phyloP scores from a whole-genome alignment of 176 grass and related monocot genomes.

The Echinochloa phyllopogon region DNA sequence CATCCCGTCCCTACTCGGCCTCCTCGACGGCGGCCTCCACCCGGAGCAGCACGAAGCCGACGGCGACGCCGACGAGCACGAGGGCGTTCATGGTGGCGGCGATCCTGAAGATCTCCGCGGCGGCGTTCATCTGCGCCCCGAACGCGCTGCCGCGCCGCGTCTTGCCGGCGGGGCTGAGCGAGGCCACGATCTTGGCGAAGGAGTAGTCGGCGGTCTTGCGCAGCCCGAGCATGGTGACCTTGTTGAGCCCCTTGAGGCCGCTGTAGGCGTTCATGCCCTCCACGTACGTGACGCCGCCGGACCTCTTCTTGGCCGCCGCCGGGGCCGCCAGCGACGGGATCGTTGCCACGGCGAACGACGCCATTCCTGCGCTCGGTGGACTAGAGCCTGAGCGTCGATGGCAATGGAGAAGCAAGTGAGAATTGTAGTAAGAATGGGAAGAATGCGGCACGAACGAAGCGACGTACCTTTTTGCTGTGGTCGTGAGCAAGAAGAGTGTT shows the following conservation, averaged over 20 bases:
- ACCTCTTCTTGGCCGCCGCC: slow-evolving; percentile 36
- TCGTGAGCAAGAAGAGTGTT: slow-evolving; percentile 20
- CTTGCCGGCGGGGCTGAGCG: slow-evolving; percentile 48
- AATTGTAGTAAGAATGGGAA: background rate
- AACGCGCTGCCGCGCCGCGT: slow-evolving; percentile 58
- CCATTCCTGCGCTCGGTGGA: slow-evolving; percentile 46
- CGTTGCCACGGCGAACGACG: slow-evolving; percentile 62
- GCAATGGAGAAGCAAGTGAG: background rate
- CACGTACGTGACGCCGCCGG: slow-evolving; percentile 55
- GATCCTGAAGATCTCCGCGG: slow-evolving; percentile 81
- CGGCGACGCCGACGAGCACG: slow-evolving; percentile 79
- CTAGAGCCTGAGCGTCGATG: background rate
- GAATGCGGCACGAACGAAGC: background rate
- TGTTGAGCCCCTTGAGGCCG: slow-evolving; percentile 68
- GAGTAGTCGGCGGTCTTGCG: slow-evolving; percentile 58
- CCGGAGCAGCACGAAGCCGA: slow-evolving; percentile 92
- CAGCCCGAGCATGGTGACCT: slow-evolving; percentile 62
- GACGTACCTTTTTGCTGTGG: slow-evolving; percentile 33
- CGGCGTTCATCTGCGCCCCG: slow-evolving; percentile 68
- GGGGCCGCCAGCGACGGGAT: slow-evolving; percentile 44
- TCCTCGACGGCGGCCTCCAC: slow-evolving; percentile 77
- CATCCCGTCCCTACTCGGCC: slow-evolving; percentile 50
- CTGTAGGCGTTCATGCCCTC: slow-evolving; percentile 70
- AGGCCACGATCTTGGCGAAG: slow-evolving; percentile 63
- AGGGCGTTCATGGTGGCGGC: slow-evolving; percentile 84